Base-by-base conservation (phyloP, 169 alveolate species). In the Plasmodium reichenowi region DNA sequence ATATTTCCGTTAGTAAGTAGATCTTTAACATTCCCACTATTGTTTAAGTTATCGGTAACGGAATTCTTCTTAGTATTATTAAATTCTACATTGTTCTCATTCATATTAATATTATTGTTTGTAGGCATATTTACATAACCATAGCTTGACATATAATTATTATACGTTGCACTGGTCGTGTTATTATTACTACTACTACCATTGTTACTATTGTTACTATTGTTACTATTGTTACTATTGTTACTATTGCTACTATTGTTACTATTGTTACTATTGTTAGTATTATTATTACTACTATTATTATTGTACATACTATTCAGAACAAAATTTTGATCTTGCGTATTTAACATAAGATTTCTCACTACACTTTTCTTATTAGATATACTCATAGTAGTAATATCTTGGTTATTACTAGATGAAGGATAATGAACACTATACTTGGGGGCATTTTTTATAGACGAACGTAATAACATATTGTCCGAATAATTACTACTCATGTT, bases 281-380 rank as follows among this genome's bases (percentile, higher is more conserved):
- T 17, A 12, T 17, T 17, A 17, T 15, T 17, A 12, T 4, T 17
- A 17, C 17, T 58, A 12, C 4, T 58, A 17, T 58, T 58, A 12
- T 58, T 58, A 22, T 63, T 64, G 54, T 64, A 64, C n/a, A 64
- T 64, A 10, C 32, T 9, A 8, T 64, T 64, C 6, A 32, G n/a
- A 26, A 32, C 38, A 64, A 64, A 64, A 29, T 32, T 24, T 10
- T 64, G 48, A 26, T 64, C 73, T 3, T 64, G 73, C 1, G 73
- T 26, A 32, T 26, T 64, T 64, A 64, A 64, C 7, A 64, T 13
- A 9, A 64, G 26, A 29, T 64, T 64, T 24, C 54, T n/a, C 6
- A 64, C 2, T 2, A 32, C 48, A 64, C 38, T 59, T 20, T 59
- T 59, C 15, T 59, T 59, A 59, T 59, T 59, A 4, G 22, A 9